Conservation (phyloP, 257 asterid species). For the Solanum arcanum region DNA sequence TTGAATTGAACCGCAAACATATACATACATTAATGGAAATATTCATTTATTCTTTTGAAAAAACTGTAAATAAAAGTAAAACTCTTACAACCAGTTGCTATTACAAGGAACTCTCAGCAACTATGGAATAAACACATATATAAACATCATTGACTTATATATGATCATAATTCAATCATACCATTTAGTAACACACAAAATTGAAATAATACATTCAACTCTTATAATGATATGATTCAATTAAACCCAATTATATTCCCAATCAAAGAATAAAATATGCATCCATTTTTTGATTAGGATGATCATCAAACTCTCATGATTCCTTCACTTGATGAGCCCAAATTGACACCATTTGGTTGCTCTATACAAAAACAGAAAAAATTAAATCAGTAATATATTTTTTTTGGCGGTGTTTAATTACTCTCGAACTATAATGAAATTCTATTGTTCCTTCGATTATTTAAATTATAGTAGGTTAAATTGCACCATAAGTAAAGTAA, state of each 20-base stretch:
- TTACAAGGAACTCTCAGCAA: neutral
- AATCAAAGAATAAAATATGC: slow-evolving; percentile 12
- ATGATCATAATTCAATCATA: neutral
- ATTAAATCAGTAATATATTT: neutral
- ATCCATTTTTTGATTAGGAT: neutral
- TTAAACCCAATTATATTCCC: neutral
- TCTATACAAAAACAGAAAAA: neutral
- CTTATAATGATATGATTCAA: neutral
- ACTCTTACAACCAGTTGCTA: neutral
- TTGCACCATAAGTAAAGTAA: neutral
- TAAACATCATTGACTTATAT: neutral
- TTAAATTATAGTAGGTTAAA: neutral
- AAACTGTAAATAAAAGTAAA: neutral
- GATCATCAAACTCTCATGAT: slow-evolving; percentile 13
- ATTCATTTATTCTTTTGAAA: neutral
- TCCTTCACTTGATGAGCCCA: slow-evolving; percentile 12
- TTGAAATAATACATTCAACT: neutral
- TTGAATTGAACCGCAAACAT: neutral
- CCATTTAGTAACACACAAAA: neutral
- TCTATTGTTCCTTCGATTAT: neutral
- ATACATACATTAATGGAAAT: neutral
- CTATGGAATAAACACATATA: neutral
- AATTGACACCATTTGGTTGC: neutral
- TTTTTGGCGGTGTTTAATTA: neutral
- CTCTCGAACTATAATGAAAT: neutral